Conservation (phyloP, 202 grass and related monocot species). For the Tripidium arundinaceum region DNA sequence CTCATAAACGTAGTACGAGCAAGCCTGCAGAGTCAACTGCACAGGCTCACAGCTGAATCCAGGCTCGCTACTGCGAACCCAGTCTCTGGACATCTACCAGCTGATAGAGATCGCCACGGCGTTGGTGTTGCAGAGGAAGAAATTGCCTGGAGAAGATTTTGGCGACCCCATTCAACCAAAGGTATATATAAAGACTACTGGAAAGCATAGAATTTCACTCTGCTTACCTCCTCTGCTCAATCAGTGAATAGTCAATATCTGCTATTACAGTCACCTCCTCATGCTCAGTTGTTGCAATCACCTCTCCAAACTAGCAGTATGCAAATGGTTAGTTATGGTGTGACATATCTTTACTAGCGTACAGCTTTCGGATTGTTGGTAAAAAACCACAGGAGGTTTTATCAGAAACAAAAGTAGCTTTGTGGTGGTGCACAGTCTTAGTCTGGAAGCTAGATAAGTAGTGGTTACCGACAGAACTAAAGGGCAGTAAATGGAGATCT, state of each 20-base stretch:
- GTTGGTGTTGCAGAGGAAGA: slow-evolving; percentile 70
- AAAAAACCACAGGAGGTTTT: neutral
- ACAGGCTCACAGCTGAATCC: neutral
- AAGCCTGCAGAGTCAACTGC: neutral
- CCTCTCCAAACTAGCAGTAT: slow-evolving; percentile 80
- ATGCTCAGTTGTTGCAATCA: slow-evolving; percentile 89
- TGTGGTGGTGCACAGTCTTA: neutral
- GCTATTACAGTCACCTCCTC: slow-evolving; percentile 67
- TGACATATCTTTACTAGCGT: neutral
- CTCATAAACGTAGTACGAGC: neutral
- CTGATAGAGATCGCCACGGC: slow-evolving; percentile 83
- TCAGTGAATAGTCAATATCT: slow-evolving; percentile 92
- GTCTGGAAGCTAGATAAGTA: neutral
- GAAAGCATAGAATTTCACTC: neutral
- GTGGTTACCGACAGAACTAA: neutral
- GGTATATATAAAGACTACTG: neutral
- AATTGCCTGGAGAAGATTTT: slow-evolving; percentile 47
- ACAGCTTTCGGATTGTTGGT: neutral
- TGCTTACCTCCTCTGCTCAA: slow-evolving; percentile 73
- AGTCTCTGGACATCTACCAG: slow-evolving; percentile 81
- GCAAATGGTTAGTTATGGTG: neutral
- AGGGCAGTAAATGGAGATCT: neutral
- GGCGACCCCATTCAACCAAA: neutral
- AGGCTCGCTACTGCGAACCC: slow-evolving; percentile 34
- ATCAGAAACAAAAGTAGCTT: neutral